A percentile compares a stretch with the other conserved stretches of the same genome.
Conservation (phyloP, 2,329 filamentous ascomycete species). For the Reticulascus tulasneorum region DNA sequence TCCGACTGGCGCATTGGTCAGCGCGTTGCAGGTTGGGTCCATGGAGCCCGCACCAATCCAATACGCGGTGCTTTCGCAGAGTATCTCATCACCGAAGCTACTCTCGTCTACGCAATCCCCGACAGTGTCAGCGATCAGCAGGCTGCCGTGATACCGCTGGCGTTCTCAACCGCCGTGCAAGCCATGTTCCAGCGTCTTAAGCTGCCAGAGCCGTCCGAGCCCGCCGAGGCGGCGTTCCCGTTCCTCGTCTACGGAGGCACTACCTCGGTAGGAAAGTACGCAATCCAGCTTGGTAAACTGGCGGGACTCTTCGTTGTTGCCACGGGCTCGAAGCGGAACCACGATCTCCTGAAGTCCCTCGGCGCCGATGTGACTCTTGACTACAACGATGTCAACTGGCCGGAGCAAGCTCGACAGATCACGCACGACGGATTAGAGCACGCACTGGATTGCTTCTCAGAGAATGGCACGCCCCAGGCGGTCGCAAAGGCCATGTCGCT, state of each 20-base stretch:
- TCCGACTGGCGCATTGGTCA: slow-evolving; percentile 24
- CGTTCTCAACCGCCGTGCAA: slow-evolving; percentile 9
- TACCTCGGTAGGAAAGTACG: slow-evolving; percentile 15
- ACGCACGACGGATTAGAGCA: slow-evolving; percentile 4
- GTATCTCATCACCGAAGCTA: slow-evolving; percentile 12
- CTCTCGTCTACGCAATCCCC: slow-evolving; percentile 7
- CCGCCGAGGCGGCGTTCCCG: slow-evolving; percentile 6
- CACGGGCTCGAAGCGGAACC: slow-evolving; percentile 24
- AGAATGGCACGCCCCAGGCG: slow-evolving; percentile 23
- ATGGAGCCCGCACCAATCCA: slow-evolving; percentile 18
- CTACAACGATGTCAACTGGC: slow-evolving; percentile 29
- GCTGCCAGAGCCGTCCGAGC: slow-evolving; percentile 5
- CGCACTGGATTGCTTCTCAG: slow-evolving; percentile 27
- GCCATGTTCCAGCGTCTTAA: slow-evolving; percentile 9
- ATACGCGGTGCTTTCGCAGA: slow-evolving; percentile 11
- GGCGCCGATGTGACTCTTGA: slow-evolving; percentile 46
- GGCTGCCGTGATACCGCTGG: slow-evolving; percentile 7
- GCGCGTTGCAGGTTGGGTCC: slow-evolving; percentile 29
- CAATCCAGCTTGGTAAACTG: slow-evolving; percentile 9
- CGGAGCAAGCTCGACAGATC: slow-evolving; percentile 17
- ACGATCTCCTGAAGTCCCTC: slow-evolving; percentile 31
- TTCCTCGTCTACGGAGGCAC: slow-evolving; percentile 23
- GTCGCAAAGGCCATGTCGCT: slow-evolving; percentile 20
- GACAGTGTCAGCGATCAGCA: slow-evolving; percentile 2
- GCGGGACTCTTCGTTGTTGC: slow-evolving; percentile 9